Evolutionary conservation across 345 rosid species (phyloP), one percentile per base, ranked within the genome.

Genomic region (Populus euphratica): DNA sequence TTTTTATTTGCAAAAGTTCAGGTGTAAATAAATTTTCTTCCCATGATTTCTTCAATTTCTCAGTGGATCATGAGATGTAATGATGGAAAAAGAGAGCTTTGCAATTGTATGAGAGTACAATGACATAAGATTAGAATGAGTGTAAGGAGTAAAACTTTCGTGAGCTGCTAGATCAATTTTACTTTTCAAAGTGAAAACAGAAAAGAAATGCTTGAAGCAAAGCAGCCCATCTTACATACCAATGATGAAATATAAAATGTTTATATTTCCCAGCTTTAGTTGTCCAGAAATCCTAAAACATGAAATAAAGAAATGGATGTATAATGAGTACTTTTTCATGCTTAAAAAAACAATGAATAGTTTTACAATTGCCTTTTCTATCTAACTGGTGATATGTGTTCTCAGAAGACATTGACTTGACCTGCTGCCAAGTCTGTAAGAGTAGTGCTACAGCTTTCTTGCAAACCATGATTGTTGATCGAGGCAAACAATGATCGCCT

Each of bases 111-210:
- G n/a, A 33, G 43, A 35, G 21, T 2, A n/a, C 56, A 33, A 13
- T 14, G 10, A 21, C 27, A 33, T 6, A 17, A 35, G 27, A 69
- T 36, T 25, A 29, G 20, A 27, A 5, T 6, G 0, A 52, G 59
- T n/a, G n/a, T 17, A 49, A 27, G 29, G 43, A 59, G 80, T 83
- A 29, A 72, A 93, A 98, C 97, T 92, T 93, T 56, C 35, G 35
- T 33, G 35, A 33, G 35, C 35, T 33, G 35, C 35, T 33, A 27
- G 25, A 17, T 14, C 50, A 69, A 29, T 14, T 38, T 59, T 44
- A 9, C 21, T 13, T 38, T 68, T 73, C 49, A 64, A 56, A 59
- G 77, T 8, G n/a, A 64, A 33, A 75, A 27, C 43, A 77, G n/a
- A 68, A 69, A 27, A 61, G 14, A 3, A 67, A 43, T 43, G 41